Evolutionary conservation across 208 protist genomes (phyloP), one percentile per base, ranked within the genome.

Genomic region (Trypanosoma melophagium): DNA sequence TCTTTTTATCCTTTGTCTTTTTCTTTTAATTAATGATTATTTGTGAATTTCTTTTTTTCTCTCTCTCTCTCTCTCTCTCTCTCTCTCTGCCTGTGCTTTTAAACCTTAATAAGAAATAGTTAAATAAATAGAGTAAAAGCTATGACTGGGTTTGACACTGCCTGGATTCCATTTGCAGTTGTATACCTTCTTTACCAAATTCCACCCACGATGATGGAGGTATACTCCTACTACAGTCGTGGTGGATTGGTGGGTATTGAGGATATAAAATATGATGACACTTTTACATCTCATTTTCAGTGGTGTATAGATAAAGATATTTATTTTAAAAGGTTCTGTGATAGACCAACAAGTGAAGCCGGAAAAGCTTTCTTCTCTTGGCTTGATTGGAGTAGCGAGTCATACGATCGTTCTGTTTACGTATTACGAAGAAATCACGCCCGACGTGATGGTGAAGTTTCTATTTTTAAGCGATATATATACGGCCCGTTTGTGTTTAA

Each of bases 401-500:
- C 79, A 31, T 96, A 94, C 63, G 90, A 96, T 66, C 84, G 83
- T 53, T 90, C 90, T 8, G 80, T 92, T 45, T 94, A 94, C 74
- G 77, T 93, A 9, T 60, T 76, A 52, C 81, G 90, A 31, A 82
- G 90, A 49, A 94, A 94, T 74, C 72, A 76, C 25, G 83, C 90
- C 16, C 80, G 86, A 59, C 73, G 74, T 59, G 74, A 82, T 45
- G 74, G 77, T 10, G 90, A 96, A 76, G 85, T 94, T 41, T 77
- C 71, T 61, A 70, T 69, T 10, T 89, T 75, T 78, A 83, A 86
- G 76, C 81, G 68, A 52, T 94, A 96, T 74, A 58, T 96, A 41
- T 96, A 94, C 74, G 90, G 90, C 42, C 87, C 87, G 1, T 96
- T 93, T 70, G 74, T 94, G 14, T 96, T 96, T 60, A 96, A 94